These are phyloP conservation scores for Prunus kanzakura DNA, from an alignment of 306 rosid species.

Conservation along the genomic window DNA sequence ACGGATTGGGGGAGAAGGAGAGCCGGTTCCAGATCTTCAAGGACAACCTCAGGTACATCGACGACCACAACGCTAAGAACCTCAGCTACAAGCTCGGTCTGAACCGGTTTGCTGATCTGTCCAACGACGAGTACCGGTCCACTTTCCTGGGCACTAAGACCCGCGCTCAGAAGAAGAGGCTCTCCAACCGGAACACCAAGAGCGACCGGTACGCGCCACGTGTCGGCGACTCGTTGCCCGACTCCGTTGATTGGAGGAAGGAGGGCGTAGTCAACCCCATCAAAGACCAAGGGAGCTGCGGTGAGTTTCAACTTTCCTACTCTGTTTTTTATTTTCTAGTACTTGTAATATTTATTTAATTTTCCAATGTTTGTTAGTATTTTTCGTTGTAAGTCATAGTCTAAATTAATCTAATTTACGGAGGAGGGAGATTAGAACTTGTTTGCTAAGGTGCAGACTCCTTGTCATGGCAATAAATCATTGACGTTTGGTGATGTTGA, in stretches of 20 bases:
- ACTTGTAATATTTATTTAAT: too few species aligned
- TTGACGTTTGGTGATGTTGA: not conserved
- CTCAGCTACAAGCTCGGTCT: slow-evolving; percentile 61
- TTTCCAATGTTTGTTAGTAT: not conserved
- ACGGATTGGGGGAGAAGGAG: slow-evolving; percentile 69
- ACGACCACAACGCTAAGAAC: slow-evolving; percentile 50
- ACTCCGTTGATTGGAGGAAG: slow-evolving; percentile 80
- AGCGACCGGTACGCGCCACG: slow-evolving; percentile 59
- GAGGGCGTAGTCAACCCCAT: slow-evolving; percentile 66
- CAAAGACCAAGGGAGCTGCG: slow-evolving; percentile 93
- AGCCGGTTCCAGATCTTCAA: slow-evolving; percentile 79
- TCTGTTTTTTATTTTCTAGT: not conserved
- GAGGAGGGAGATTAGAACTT: fast-evolving
- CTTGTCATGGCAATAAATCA: not conserved
- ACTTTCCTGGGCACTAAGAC: slow-evolving; percentile 55
- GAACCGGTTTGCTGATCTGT: slow-evolving; percentile 86
- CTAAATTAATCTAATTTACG: too few species aligned
- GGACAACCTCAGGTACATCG: slow-evolving; percentile 75
- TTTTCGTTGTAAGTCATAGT: too few species aligned
- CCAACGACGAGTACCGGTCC: slow-evolving; percentile 78
- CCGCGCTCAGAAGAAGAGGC: slow-evolving; percentile 30
- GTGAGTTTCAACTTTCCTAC: slow-evolving; percentile 33
- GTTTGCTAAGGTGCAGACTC: too few species aligned
- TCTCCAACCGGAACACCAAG: slow-evolving; percentile 15
- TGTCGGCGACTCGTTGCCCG: slow-evolving; percentile 69